Percentiles rank a stretch among this genome's conserved stretches.
Conservation (phyloP, 2,329 filamentous ascomycete genomes). For the Cladosporium sphaerospermum region DNA sequence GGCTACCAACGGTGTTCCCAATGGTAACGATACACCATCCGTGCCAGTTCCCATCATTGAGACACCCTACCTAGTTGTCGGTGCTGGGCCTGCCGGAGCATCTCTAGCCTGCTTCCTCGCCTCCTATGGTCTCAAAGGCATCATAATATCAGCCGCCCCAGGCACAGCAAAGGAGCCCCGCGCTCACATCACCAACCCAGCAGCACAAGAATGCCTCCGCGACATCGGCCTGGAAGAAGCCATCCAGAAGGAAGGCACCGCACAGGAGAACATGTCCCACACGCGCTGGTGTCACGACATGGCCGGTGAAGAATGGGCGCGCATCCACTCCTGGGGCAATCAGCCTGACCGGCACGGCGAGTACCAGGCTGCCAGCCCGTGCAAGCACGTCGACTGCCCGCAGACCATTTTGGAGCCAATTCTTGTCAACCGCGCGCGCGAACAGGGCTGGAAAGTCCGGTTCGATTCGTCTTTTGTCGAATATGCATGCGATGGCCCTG, state of each 20-base stretch:
- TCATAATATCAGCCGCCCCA: conserved; percentile 47
- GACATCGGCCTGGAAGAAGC: conserved; percentile 40
- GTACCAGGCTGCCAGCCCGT: conserved; percentile 38
- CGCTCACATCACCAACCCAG: conserved; percentile 57
- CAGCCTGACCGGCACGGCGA: conserved; percentile 35
- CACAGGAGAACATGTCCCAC: conserved; percentile 33
- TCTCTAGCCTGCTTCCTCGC: conserved; percentile 30
- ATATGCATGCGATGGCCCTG: conserved; percentile 19
- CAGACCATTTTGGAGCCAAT: conserved; percentile 42
- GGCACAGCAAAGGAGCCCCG: conserved; percentile 52
- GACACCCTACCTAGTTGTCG: conserved; percentile 28
- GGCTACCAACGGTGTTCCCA: background rate
- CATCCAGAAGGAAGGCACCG: conserved; percentile 28
- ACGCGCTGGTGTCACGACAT: conserved; percentile 41
- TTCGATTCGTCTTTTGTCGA: conserved; percentile 35
- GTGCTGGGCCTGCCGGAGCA: conserved; percentile 31
- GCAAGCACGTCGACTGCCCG: conserved; percentile 37
- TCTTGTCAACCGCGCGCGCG: conserved; percentile 33
- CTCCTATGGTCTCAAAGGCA: conserved; percentile 39
- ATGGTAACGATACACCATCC: background rate
- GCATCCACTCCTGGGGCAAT: conserved; percentile 39
- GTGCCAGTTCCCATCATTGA: conserved; percentile 13
- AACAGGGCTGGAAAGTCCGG: conserved; percentile 34
- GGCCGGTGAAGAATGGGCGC: conserved; percentile 40
- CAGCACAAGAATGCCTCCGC: conserved; percentile 46